Evolutionary conservation across 169 alveolate genomes (phyloP).

Genomic region (Cyclospora cayetanensis): DNA sequence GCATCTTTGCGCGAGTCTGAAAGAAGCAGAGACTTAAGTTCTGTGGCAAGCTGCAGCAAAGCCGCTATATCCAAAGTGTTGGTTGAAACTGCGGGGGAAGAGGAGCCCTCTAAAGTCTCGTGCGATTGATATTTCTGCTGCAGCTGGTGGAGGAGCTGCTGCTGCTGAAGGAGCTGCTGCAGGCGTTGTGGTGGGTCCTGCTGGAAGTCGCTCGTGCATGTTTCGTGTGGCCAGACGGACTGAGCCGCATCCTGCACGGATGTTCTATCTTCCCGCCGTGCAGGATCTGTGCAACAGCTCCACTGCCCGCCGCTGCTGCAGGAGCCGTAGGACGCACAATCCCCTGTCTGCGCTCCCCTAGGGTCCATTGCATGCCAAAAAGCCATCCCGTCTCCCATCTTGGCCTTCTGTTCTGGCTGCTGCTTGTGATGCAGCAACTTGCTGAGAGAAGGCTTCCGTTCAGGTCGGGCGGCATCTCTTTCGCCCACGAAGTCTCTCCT

Average conservation of each 20-base stretch:
- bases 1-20: background rate
- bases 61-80: background rate
- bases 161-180: background rate
- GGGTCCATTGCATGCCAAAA: background rate
- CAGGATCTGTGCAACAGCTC: background rate
- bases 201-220: background rate
- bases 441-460: background rate
- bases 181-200: background rate
- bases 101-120: background rate
- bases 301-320: background rate
- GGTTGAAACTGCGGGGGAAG: background rate
- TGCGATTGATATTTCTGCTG: background rate
- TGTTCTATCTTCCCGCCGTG: no score
- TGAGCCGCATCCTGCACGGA: no score
- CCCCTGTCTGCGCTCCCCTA: background rate
- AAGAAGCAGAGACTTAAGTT: background rate
- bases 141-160: background rate
- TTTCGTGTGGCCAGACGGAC: no score
- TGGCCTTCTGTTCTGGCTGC: background rate
- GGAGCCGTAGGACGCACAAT: background rate
- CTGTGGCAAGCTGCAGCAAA: background rate
- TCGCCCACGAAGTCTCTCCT: constrained; percentile 45
- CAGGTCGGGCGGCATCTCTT: background rate
- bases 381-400: background rate
- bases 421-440: background rate